Percentiles rank a stretch among this genome's conserved stretches.
Conservation (phyloP, 768 basidiomycete genomes). For the Xerocomellus amylosporus region DNA sequence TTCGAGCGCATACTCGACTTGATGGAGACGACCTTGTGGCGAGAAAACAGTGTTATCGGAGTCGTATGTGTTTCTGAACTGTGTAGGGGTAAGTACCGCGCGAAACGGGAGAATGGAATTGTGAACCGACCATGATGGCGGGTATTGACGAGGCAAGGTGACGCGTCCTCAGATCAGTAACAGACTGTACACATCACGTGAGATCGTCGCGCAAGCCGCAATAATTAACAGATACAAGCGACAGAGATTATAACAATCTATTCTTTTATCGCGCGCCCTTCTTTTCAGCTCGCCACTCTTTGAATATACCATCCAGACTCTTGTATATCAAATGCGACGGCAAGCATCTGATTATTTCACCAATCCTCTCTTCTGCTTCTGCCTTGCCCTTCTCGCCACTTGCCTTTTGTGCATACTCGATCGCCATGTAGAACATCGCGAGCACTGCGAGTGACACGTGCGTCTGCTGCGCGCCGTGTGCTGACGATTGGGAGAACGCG, state of each 20-base stretch:
- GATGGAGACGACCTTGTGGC: constrained; percentile 94
- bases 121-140: constrained; percentile 32
- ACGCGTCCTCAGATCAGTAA: constrained; percentile 37
- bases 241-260: constrained; percentile 8
- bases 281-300: constrained; percentile 85
- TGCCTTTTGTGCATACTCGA: constrained; percentile 78
- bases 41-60: constrained; percentile 98
- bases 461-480: constrained; percentile 87
- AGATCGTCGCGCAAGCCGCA: not conserved
- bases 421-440: constrained; percentile 81
- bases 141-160: constrained; percentile 21
- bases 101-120: not conserved
- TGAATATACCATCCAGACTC: constrained; percentile 92
- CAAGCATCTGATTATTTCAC: constrained; percentile 87
- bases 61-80: constrained; percentile 97
- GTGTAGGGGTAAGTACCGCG: constrained; percentile 8
- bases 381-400: constrained; percentile 60
- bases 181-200: constrained; percentile 26
- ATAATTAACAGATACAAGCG: constrained; percentile 10
- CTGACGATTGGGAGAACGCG: constrained; percentile 69
- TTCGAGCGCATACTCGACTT: constrained; percentile 98
- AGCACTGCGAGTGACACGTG: constrained; percentile 92
- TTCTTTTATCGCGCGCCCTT: constrained; percentile 53
- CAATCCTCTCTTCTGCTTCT: constrained; percentile 73
- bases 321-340: constrained; percentile 87